Evolutionary conservation across 2,329 filamentous ascomycete species (phyloP).

Genomic region (Venturiaceae sp.): DNA sequence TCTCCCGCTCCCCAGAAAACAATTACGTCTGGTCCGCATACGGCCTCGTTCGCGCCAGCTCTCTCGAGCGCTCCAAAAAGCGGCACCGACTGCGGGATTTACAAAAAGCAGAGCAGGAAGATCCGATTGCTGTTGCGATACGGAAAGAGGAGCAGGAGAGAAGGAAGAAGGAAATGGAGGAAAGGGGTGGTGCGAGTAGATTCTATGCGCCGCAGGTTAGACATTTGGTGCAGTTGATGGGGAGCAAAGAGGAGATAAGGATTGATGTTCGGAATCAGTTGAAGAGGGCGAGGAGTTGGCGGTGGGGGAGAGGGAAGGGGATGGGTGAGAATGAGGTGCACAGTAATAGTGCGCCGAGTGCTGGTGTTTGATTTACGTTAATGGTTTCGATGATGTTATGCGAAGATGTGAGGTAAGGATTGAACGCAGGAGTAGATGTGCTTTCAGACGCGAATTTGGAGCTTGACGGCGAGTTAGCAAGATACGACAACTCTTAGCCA

Average conservation of each 20-base stretch:
- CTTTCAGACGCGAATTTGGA: too few species aligned
- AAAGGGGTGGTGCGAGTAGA: not conserved
- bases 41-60: not conserved
- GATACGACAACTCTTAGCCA: too few species aligned
- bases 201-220: slow-evolving; percentile 6
- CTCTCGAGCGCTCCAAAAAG: not conserved
- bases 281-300: not conserved
- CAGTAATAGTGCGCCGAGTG: not conserved
- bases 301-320: slow-evolving; percentile 1
- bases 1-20: not conserved
- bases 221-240: slow-evolving; percentile 4
- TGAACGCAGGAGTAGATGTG: too few species aligned
- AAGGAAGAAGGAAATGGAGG: not conserved
- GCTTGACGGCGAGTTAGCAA: too few species aligned
- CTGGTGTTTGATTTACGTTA: not conserved
- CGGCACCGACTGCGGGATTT: not conserved
- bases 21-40: slow-evolving; percentile 1
- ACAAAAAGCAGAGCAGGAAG: not conserved
- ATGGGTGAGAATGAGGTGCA: not conserved
- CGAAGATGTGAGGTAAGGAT: not conserved
- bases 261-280: not conserved
- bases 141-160: slow-evolving; percentile 3
- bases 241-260: slow-evolving; percentile 4
- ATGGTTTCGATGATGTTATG: not conserved
- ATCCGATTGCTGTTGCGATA: slow-evolving; percentile 3